These are phyloP conservation scores for Coniochaeta sp. DNA, from an alignment of 2,329 filamentous ascomycete genomes.

Conservation along the genomic window DNA sequence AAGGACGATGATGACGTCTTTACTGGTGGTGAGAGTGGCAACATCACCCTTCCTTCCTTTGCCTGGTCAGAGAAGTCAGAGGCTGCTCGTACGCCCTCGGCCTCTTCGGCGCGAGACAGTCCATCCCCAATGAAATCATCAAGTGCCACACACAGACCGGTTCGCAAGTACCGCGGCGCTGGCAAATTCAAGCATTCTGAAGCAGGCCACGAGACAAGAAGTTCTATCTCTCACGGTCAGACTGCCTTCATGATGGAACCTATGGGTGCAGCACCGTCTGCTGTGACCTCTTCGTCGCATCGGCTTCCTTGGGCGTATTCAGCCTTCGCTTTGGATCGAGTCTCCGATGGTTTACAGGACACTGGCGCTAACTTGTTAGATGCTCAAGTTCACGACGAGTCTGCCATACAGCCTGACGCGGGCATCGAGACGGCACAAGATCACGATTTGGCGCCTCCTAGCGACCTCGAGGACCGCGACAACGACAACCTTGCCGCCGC, in stretches of 20 bases:
- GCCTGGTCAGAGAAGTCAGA: neutral
- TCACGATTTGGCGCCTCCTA: constrained; percentile 8
- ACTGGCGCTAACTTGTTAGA: constrained; percentile 11
- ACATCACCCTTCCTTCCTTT: neutral
- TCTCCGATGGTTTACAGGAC: constrained; percentile 1
- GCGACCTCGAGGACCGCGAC: constrained; percentile 9
- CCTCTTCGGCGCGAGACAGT: neutral
- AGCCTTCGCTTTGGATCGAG: constrained; percentile 3
- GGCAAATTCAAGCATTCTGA: neutral
- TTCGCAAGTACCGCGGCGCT: neutral
- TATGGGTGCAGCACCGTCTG: neutral
- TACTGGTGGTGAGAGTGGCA: neutral
- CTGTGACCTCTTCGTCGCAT: neutral
- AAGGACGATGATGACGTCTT: neutral
- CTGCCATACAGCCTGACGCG: neutral
- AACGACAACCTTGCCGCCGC: constrained; percentile 1
- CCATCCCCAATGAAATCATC: neutral
- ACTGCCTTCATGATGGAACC: neutral
- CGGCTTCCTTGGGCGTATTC: neutral
- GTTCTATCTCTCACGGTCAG: neutral
- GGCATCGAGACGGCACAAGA: constrained; percentile 9
- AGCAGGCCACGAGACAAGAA: neutral
- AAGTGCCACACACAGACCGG: neutral
- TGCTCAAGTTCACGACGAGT: constrained; percentile 11
- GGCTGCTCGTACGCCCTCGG: neutral